These are phyloP conservation scores for Pichia sporocuriosa DNA, from an alignment of 805 yeast species.

Conservation along the genomic window DNA sequence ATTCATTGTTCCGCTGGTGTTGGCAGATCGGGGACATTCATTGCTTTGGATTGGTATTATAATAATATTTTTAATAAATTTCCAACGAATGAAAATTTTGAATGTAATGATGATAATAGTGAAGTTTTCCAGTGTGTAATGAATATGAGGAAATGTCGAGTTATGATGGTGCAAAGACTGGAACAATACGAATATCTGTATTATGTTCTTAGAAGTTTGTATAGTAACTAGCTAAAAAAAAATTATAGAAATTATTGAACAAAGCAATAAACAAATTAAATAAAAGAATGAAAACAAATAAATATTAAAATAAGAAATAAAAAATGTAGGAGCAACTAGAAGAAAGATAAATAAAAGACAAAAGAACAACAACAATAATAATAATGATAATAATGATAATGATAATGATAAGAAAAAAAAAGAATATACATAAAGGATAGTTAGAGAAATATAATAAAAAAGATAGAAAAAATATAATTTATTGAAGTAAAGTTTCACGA, in stretches of 20 bases:
- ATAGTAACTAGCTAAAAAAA: no score
- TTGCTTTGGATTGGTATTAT: slow-evolving; percentile 37
- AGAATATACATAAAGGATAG: slow-evolving; percentile 1
- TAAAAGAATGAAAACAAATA: slow-evolving; percentile 5
- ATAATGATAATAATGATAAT: no score
- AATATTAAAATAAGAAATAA: slow-evolving; percentile 12
- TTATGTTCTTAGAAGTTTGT: slow-evolving; percentile 25
- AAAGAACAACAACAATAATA: background rate
- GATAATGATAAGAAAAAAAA: slow-evolving; percentile 1
- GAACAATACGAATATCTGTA: slow-evolving; percentile 46
- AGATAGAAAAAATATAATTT: no score
- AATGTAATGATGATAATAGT: slow-evolving; percentile 1
- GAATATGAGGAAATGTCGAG: slow-evolving; percentile 40
- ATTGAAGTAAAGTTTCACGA: no score
- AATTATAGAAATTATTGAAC: no score
- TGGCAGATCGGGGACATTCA: slow-evolving; percentile 50
- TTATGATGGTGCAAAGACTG: slow-evolving; percentile 49
- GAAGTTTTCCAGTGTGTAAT: slow-evolving; percentile 36
- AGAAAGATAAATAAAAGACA: background rate
- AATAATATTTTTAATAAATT: slow-evolving; percentile 13
- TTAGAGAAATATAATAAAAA: background rate
- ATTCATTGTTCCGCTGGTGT: slow-evolving; percentile 59
- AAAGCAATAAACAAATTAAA: no score
- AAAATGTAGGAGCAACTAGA: background rate
- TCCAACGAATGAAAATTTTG: no score